Base-by-base conservation (phyloP, 2,329 filamentous ascomycete genomes). In the Sporothrix brunneoviolacea region DNA sequence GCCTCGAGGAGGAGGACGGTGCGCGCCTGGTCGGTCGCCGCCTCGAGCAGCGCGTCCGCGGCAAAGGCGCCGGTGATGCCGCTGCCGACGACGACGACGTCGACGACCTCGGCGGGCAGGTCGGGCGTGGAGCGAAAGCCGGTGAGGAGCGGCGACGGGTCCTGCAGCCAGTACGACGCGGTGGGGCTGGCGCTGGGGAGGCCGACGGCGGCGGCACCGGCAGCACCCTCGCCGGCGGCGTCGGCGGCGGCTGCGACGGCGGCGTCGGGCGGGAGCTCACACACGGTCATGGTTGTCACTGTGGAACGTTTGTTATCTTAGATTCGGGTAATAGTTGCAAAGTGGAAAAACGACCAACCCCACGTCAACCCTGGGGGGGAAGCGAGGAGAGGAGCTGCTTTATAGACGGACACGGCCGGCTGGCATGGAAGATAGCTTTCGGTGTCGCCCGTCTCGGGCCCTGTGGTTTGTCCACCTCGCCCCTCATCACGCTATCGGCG, bases 11-110 rank as follows among this genome's bases (percentile, higher is more conserved):
- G 76, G 6, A 91, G 72, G 8, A 90, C 76, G n/a, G 68, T 72
- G 58, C 10, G 6, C 24, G 24, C 24, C 5, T 28, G 6, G 24
- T 5, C 5, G 27, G 32, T 22, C 12, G 27, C 38, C 15, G n/a
- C 21, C 56, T 51, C 70, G 51, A 69, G 76, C 46, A 88, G 70
- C 61, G 79, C 81, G 55, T 80, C 74, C 4, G 84, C 84, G 0
- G 82, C 83, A 65, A 84, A 86, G 1, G 82, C 70, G n/a, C 86
- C 87, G 2, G 85, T 86, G 58, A 91, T 86, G 21, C 87, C 87
- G 60, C 80, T 87, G 35, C 87, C 87, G 4, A 91, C 72, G 21
- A 91, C 74, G 4, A 89, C 77, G 4, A 88, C 74, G 64, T 89
- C 85, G 0, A n/a, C n/a, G n/a, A 82, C 82, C 40, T 71, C 67